Percentiles rank a stretch among this genome's conserved stretches.
Conservation (phyloP, 192 early-diverging fungal genomes). For the Coemansia sp. region DNA sequence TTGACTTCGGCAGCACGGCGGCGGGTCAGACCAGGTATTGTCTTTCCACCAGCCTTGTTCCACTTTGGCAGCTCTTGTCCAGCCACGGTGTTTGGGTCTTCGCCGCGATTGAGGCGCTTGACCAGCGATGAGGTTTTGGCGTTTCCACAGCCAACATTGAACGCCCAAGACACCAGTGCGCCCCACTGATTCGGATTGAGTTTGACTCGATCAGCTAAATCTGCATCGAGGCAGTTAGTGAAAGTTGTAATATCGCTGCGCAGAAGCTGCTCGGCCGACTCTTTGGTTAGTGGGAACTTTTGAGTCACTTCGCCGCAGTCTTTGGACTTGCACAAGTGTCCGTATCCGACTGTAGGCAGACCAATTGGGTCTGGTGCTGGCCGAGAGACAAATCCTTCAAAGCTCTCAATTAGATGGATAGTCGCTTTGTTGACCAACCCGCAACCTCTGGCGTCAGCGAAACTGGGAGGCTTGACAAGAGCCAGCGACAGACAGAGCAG, state of each 20-base stretch:
- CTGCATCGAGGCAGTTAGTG: constrained; percentile 32
- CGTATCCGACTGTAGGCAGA: constrained; percentile 55
- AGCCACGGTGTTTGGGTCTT: constrained; percentile 32
- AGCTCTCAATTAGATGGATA: constrained; percentile 40
- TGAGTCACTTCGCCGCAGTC: constrained; percentile 34
- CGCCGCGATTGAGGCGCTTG: constrained; percentile 41
- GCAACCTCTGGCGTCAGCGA: neutral
- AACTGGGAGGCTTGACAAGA: neutral
- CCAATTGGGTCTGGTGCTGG: constrained; percentile 52
- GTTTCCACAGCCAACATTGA: constrained; percentile 47
- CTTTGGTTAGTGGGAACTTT: constrained; percentile 38
- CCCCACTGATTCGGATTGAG: constrained; percentile 52
- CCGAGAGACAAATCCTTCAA: constrained; percentile 48
- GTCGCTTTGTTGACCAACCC: constrained; percentile 27
- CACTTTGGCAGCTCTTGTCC: constrained; percentile 54
- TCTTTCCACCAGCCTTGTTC: constrained; percentile 33
- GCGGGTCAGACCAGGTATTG: constrained; percentile 28
- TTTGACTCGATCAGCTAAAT: constrained; percentile 20
- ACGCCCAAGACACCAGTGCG: constrained; percentile 48
- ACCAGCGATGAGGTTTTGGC: constrained; percentile 34
- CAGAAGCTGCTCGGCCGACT: constrained; percentile 37
- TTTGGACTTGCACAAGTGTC: constrained; percentile 34
- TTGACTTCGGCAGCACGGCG: constrained; percentile 40
- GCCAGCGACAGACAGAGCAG: neutral
- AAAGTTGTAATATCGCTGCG: constrained; percentile 30